These are phyloP conservation scores for Xeromyces bisporus DNA, from an alignment of 495 filamentous ascomycete species.

Conservation along the genomic window DNA sequence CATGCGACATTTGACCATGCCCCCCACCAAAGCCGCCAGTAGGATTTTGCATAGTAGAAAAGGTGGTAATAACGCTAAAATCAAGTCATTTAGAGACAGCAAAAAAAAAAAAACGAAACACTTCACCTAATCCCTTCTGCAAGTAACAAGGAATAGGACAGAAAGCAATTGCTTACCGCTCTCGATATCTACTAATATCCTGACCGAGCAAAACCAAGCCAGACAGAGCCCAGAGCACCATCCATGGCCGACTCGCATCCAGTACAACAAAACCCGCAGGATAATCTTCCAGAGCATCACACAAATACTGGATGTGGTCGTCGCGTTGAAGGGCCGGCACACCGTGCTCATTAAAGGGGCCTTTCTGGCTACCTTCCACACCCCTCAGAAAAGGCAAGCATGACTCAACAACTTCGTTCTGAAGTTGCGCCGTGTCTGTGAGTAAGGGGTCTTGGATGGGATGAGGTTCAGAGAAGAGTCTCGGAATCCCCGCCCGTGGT, in stretches of 20 bases:
- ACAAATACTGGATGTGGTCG: conserved; percentile 61
- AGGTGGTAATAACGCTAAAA: conserved; percentile 46
- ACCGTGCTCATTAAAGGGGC: conserved; percentile 46
- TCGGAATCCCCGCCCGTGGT: conserved; percentile 34
- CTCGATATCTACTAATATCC: conserved; percentile 51
- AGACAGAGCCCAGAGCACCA: conserved; percentile 77
- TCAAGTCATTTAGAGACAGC: not conserved
- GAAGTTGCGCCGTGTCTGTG: conserved; percentile 50
- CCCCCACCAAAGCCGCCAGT: conserved; percentile 86
- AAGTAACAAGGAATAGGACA: conserved; percentile 2
- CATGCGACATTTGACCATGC: conserved; percentile 73
- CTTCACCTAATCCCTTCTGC: not conserved
- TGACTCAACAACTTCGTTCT: conserved; percentile 46
- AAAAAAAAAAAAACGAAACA: conserved; percentile 3
- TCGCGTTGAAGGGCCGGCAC: conserved; percentile 54
- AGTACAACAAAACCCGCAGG: conserved; percentile 46
- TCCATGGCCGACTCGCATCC: conserved; percentile 81
- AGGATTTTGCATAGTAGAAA: conserved; percentile 63
- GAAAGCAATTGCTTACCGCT: conserved; percentile 30
- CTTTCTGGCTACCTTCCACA: conserved; percentile 19
- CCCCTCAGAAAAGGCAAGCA: conserved; percentile 53
- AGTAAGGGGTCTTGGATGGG: conserved; percentile 47
- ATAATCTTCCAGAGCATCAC: conserved; percentile 43
- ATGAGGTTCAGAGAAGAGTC: conserved; percentile 46
- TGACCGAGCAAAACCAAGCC: conserved; percentile 57